Base-by-base conservation (phyloP, 2,329 filamentous ascomycete species). In the Cryoendolithus antarcticus region DNA sequence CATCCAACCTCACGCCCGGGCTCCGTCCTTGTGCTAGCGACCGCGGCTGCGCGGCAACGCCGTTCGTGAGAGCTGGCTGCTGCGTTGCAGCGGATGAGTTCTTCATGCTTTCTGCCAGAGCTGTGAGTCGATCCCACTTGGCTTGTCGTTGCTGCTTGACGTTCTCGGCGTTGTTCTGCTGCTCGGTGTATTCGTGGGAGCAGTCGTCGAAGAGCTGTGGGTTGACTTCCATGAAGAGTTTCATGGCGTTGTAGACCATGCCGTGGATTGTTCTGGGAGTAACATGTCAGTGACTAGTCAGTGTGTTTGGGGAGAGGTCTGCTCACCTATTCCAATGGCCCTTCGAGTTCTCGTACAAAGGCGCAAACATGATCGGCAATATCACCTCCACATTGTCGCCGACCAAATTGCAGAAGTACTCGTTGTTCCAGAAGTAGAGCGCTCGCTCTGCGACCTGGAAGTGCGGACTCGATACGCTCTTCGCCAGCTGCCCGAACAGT, bases 221-320 rank as follows among this genome's bases (percentile, higher is more conserved):
- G 61, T 96, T 96, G 56, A 98, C 95, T 62, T 98, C 91, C 91
- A 98, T 98, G 63, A 98, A 98, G 30, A 98, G 75, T 62, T 98
- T 98, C 91, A 98, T 96, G 41, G 91, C 91, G 56, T 96, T 98
- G 62, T 96, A 96, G 8, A 98, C 91, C 89, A 98, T 96, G 59
- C 91, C 91, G 58, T 98, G 91, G 50, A 98, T 98, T 6, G 91
- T 98, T 55, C 91, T 96, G 48, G 2, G 63, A 40, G 43, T 40
- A 24, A 11, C 32, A 47, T 39, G 44, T 48, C 27, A 15, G 6
- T 27, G 15, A 27, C 15, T 31, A 28, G 21, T 27, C 30, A 11
- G 13, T 30, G 10, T 8, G 5, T 9, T 30, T 4, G 12, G 4
- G 9, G 24, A 19, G 5, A 9, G 24, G 24, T 19, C 5, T 38